Conservation (phyloP, 805 yeast genomes). For the Barnettozyma pratensis region DNA sequence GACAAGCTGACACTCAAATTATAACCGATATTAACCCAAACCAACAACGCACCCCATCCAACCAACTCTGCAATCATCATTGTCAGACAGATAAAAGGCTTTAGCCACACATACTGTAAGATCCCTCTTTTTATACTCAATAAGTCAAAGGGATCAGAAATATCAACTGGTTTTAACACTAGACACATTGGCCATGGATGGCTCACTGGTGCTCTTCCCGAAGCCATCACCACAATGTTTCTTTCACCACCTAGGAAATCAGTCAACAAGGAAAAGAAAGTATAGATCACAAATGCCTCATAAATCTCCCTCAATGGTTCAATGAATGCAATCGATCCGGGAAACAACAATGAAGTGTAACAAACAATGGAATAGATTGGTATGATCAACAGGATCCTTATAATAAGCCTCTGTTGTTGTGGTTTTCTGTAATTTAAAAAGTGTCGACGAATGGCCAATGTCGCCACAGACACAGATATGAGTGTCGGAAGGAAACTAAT, state of each 20-base stretch:
- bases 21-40: conserved; percentile 67
- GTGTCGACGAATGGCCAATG: conserved; percentile 39
- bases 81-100: conserved; percentile 72
- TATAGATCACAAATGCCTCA: conserved; percentile 94
- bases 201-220: conserved; percentile 64
- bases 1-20: conserved; percentile 79
- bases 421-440: conserved; percentile 80
- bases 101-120: conserved; percentile 91
- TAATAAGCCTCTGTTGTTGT: conserved; percentile 75
- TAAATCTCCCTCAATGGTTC: conserved; percentile 85
- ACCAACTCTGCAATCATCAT: conserved; percentile 41
- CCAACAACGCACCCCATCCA: conserved; percentile 48
- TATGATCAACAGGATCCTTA: conserved; percentile 75
- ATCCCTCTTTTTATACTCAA: conserved; percentile 76
- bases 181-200: conserved; percentile 55
- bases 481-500: conserved; percentile 5
- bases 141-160: conserved; percentile 81
- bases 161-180: conserved; percentile 59
- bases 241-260: conserved; percentile 90
- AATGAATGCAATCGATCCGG: conserved; percentile 39
- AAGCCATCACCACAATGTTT: conserved; percentile 63
- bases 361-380: conserved; percentile 79
- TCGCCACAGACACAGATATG: conserved; percentile 2
- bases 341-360: conserved; percentile 48
- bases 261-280: conserved; percentile 81